Conservation (phyloP, 2,329 filamentous ascomycete species). For the Westerdykella ornata region DNA sequence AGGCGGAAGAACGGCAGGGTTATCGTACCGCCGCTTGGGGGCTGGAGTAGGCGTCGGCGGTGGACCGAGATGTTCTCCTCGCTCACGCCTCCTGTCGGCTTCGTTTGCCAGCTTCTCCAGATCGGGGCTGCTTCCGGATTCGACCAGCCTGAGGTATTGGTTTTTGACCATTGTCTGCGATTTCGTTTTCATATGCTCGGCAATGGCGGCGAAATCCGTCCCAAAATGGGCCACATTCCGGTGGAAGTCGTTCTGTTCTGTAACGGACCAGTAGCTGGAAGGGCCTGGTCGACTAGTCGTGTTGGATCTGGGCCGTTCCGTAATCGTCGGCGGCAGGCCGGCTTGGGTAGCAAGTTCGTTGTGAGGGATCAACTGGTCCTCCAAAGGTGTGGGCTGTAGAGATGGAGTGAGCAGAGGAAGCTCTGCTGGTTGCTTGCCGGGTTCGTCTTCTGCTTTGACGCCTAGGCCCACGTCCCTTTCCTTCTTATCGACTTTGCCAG, state of each 20-base stretch:
- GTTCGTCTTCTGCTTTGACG: slow-evolving; percentile 32
- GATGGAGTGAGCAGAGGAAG: slow-evolving; percentile 23
- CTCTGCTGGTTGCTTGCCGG: slow-evolving; percentile 23
- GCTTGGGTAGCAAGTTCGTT: slow-evolving; percentile 5
- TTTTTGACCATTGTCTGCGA: slow-evolving; percentile 71
- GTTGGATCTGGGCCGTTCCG: slow-evolving; percentile 30
- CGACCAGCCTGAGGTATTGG: slow-evolving; percentile 44
- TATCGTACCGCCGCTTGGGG: slow-evolving; percentile 44
- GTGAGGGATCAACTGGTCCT: slow-evolving; percentile 19
- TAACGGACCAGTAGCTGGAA: slow-evolving; percentile 83
- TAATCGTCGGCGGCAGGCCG: slow-evolving; percentile 15
- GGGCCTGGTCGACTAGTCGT: slow-evolving; percentile 47
- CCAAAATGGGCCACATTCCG: slow-evolving; percentile 67
- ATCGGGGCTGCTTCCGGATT: slow-evolving; percentile 38
- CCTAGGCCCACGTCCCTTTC: slow-evolving; percentile 19
- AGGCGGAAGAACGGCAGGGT: slow-evolving; percentile 32
- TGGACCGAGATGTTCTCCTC: slow-evolving; percentile 43
- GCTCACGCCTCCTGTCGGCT: slow-evolving; percentile 38
- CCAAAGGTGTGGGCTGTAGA: slow-evolving; percentile 10
- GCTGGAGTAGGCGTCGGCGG: slow-evolving; percentile 46
- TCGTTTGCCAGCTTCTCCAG: slow-evolving; percentile 38
- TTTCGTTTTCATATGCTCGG: slow-evolving; percentile 73
- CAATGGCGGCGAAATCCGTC: slow-evolving; percentile 70
- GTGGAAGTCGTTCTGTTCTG: slow-evolving; percentile 71
- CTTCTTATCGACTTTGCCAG: slow-evolving; percentile 31